A percentile compares a stretch with the other conserved stretches of the same genome.
phyloP scores from a whole-genome alignment of 2,329 filamentous ascomycete genomes.

The Sporothrix phasma region DNA sequence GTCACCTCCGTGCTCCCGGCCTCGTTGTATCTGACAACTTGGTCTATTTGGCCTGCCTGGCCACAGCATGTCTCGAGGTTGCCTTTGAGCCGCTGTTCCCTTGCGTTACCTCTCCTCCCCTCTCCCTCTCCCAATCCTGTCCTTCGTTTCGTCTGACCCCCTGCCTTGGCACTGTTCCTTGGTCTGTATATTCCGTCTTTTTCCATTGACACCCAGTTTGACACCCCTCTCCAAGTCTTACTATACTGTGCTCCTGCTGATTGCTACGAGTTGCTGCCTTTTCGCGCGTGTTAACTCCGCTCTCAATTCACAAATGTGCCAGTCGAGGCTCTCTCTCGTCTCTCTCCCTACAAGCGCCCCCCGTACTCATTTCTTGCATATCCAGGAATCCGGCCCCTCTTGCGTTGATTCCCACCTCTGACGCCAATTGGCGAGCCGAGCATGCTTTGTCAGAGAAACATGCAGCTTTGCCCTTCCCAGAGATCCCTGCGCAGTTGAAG shows the following conservation, averaged over 20 bases:
- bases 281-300: background rate
- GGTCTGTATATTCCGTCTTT: background rate
- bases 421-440: constrained; percentile 9
- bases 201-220: background rate
- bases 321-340: background rate
- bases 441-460: constrained; percentile 12
- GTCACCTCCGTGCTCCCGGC: background rate
- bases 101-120: background rate
- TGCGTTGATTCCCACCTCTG: background rate
- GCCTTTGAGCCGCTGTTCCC: constrained; percentile 1
- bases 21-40: background rate
- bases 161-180: background rate
- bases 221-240: background rate
- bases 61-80: constrained; percentile 5
- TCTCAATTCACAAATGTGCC: background rate
- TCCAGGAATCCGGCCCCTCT: constrained; percentile 3
- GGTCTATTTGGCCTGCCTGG: background rate
- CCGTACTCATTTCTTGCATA: background rate
- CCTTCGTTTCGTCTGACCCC: background rate
- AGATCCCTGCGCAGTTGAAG: constrained; percentile 2
- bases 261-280: background rate
- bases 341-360: background rate
- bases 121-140: background rate
- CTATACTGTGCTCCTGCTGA: background rate
- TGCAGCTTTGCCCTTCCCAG: background rate